phyloP scores from a whole-genome alignment of 768 basidiomycete species.

The Boletus subparvulus region DNA sequence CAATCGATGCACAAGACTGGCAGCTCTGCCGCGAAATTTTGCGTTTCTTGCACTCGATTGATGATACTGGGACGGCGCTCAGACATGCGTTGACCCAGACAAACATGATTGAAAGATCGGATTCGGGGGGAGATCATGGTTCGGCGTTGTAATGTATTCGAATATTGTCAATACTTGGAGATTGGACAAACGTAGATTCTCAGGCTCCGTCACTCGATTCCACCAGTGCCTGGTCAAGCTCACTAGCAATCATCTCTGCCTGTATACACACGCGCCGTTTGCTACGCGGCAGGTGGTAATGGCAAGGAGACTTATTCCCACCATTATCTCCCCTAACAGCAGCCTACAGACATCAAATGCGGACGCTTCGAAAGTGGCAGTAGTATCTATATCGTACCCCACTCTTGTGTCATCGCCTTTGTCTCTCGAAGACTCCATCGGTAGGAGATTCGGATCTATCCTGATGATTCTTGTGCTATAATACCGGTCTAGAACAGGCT shows the following conservation, averaged over 20 bases:
- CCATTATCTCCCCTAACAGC: constrained; percentile 2
- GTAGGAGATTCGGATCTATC: constrained; percentile 35
- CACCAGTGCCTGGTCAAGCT: no score
- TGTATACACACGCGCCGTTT: not conserved
- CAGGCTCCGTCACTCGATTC: no score
- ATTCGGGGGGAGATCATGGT: not conserved
- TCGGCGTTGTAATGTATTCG: not conserved
- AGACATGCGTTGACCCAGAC: constrained; percentile 58
- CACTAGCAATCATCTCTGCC: not conserved
- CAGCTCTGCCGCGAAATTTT: constrained; percentile 89
- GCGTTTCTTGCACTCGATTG: constrained; percentile 89
- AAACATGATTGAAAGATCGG: constrained; percentile 31
- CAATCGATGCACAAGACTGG: constrained; percentile 80
- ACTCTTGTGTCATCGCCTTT: constrained; percentile 53
- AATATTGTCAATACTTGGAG: not conserved
- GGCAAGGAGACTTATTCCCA: not conserved
- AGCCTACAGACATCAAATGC: constrained; percentile 14
- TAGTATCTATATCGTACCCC: constrained; percentile 60
- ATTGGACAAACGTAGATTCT: no score
- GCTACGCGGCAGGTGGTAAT: no score
- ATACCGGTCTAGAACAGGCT: constrained; percentile 56
- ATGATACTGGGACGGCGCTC: constrained; percentile 77
- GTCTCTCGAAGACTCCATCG: constrained; percentile 59
- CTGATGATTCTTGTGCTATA: not conserved
- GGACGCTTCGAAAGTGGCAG: constrained; percentile 3